A percentile compares a stretch with the other conserved stretches of the same genome.
Conservation (phyloP, 495 filamentous ascomycete genomes). For the Lichina pygmaea region DNA sequence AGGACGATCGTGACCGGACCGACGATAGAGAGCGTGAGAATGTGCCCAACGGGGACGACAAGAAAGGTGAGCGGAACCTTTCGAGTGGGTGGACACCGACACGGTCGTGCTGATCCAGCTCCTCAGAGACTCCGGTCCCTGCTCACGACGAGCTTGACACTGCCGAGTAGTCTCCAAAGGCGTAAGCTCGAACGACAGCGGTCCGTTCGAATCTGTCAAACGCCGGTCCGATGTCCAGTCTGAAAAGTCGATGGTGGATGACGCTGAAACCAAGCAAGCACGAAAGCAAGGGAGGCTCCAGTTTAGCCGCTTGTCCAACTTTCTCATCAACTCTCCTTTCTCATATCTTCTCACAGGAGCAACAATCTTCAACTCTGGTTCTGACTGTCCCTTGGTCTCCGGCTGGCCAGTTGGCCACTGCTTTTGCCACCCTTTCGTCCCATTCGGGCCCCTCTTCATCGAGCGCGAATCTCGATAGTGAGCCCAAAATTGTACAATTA, state of each 20-base stretch:
- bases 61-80: slow-evolving; percentile 37
- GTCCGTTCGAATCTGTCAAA: too few species aligned
- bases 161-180: slow-evolving; percentile 37
- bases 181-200: too few species aligned
- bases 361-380: too few species aligned
- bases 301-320: too few species aligned
- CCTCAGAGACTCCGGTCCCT: slow-evolving; percentile 51
- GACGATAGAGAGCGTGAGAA: slow-evolving; percentile 27
- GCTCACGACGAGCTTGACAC: slow-evolving; percentile 92
- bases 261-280: too few species aligned
- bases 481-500: too few species aligned
- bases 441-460: background rate
- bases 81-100: background rate
- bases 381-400: background rate
- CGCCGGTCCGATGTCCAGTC: too few species aligned
- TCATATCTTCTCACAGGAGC: too few species aligned
- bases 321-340: too few species aligned
- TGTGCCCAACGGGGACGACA: slow-evolving; percentile 32
- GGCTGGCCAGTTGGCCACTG: background rate
- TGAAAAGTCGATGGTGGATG: too few species aligned
- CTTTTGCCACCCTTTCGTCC: background rate
- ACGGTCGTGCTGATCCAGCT: background rate
- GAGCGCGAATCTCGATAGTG: background rate
- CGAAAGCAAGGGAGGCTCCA: too few species aligned
- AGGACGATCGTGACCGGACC: slow-evolving; percentile 26